These are phyloP conservation scores for Polytrichum formosum DNA, from an alignment of 225 moss, liverwort and hornwort species.

Conservation along the genomic window DNA sequence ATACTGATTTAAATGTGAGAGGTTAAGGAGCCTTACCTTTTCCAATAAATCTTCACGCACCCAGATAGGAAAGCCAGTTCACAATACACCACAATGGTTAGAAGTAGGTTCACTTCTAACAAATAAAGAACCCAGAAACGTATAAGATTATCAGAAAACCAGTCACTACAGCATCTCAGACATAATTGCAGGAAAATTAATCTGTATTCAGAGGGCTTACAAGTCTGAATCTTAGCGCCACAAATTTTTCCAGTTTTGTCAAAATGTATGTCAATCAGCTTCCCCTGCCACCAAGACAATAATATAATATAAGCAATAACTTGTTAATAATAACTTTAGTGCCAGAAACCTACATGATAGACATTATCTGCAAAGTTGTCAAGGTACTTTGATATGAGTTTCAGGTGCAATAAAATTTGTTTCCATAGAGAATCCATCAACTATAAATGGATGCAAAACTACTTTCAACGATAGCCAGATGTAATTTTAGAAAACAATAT, in stretches of 20 bases:
- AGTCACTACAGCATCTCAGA: no score
- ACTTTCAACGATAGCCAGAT: neutral
- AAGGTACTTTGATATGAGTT: no score
- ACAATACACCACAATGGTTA: slow-evolving; percentile 23
- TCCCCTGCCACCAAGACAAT: slow-evolving; percentile 51
- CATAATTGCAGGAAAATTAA: no score
- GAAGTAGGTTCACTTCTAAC: slow-evolving; percentile 16
- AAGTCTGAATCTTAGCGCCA: slow-evolving; percentile 98
- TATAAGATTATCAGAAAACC: no score
- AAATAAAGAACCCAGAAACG: neutral
- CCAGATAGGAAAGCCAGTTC: slow-evolving; percentile 8
- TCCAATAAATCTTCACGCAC: slow-evolving; percentile 76
- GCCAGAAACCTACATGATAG: no score
- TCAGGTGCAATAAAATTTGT: no score
- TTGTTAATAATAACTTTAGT: neutral
- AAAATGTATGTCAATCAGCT: slow-evolving; percentile 97
- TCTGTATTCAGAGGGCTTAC: slow-evolving; percentile 40
- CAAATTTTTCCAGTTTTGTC: slow-evolving; percentile 86
- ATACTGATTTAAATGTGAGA: no score
- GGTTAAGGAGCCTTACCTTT: slow-evolving; percentile 48
- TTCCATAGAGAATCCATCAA: no score
- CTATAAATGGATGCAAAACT: neutral
- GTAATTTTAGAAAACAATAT: neutral
- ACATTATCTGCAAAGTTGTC: no score
- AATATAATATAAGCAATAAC: neutral